A percentile compares a stretch with the other conserved stretches of the same genome.
Evolutionary conservation across 1,139 yeast species (phyloP).

Genomic region (Hansenula sp.): DNA sequence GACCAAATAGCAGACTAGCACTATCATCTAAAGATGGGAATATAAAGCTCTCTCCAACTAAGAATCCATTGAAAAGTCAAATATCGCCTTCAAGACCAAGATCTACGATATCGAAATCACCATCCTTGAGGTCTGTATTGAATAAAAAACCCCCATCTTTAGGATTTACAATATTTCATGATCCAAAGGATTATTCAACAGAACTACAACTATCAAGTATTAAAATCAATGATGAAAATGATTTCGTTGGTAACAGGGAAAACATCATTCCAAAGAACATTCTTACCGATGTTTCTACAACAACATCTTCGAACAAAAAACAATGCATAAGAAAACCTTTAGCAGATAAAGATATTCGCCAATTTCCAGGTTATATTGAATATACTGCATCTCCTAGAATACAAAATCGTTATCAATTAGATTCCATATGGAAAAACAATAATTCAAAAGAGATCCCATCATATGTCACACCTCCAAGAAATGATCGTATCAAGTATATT

Average conservation of each 20-base stretch:
- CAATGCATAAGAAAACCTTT: conserved; percentile 5
- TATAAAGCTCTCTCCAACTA: conserved; percentile 11
- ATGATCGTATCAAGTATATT: conserved; percentile 14
- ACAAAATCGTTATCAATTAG: conserved; percentile 9
- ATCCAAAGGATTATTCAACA: conserved; percentile 18
- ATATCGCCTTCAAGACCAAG: conserved; percentile 6
- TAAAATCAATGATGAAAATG: conserved; percentile 18
- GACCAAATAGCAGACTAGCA: conserved; percentile 17
- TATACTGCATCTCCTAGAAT: conserved; percentile 5
- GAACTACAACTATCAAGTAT: conserved; percentile 12
- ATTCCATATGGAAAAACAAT: conserved; percentile 14
- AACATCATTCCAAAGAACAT: conserved; percentile 12
- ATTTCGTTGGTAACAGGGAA: conserved; percentile 14
- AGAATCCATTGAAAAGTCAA: conserved; percentile 1
- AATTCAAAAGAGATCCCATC: conserved; percentile 14
- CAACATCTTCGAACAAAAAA: neutral
- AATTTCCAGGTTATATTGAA: conserved; percentile 16
- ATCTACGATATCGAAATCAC: conserved; percentile 5
- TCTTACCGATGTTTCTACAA: neutral
- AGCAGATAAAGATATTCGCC: conserved; percentile 12
- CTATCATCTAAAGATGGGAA: conserved; percentile 22
- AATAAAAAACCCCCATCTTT: conserved; percentile 1
- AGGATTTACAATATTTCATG: conserved; percentile 21
- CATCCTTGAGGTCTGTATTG: neutral
- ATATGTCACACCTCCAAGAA: conserved; percentile 23